Evolutionary conservation across 805 yeast genomes (phyloP).

Genomic region (Kodamaea laetipori): DNA sequence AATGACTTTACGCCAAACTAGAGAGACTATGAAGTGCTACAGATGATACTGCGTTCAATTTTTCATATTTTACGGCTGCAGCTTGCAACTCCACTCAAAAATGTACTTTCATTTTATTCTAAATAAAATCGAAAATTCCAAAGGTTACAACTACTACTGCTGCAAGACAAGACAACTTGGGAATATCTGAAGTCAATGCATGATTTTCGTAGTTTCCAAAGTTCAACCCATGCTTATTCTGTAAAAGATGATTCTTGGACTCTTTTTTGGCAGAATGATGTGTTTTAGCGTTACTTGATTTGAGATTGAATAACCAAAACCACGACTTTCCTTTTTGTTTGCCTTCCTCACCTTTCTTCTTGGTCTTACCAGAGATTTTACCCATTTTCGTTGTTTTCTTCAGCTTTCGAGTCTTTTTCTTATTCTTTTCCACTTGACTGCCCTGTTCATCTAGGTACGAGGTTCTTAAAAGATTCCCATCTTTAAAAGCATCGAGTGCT

Average conservation of each 20-base stretch:
- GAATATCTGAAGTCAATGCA: neutral
- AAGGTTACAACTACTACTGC: neutral
- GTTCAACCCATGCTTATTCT: neutral
- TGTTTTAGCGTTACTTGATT: too few relatives aligned
- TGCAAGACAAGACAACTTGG: neutral
- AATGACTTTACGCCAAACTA: too few relatives aligned
- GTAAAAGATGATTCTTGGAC: neutral
- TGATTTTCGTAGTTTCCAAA: conserved; percentile 2
- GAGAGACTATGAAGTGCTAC: too few relatives aligned
- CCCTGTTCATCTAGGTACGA: neutral
- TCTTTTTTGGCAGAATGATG: neutral
- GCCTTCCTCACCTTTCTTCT: too few relatives aligned
- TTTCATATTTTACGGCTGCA: too few relatives aligned
- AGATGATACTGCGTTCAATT: too few relatives aligned
- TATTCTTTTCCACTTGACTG: neutral
- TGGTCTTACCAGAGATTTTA: too few relatives aligned
- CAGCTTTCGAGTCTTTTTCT: neutral
- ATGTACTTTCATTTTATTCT: too few relatives aligned
- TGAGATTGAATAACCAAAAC: too few relatives aligned
- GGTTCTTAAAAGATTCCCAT: neutral
- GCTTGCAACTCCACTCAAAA: too few relatives aligned
- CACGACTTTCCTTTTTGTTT: too few relatives aligned
- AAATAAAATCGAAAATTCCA: conserved; percentile 1
- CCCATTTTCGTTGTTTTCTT: neutral
- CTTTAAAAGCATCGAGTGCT: neutral